Conservation (phyloP, 2,329 filamentous ascomycete species). For the Xylariaceae sp. region DNA sequence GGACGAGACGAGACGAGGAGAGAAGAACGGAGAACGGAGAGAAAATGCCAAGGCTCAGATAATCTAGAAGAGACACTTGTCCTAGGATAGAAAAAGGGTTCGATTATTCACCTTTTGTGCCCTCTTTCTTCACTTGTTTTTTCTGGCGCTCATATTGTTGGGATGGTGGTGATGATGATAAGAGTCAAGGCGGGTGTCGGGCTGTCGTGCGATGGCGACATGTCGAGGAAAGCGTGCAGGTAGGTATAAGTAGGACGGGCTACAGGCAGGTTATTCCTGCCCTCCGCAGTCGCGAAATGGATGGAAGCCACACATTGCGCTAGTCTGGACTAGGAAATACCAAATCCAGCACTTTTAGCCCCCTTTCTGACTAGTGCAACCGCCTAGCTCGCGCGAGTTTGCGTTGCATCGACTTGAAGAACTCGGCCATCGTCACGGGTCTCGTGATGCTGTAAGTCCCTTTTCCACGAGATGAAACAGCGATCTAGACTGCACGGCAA, state of each 20-base stretch:
- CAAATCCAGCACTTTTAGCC: background rate
- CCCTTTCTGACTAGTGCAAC: background rate
- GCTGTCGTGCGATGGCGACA: constrained; percentile 25
- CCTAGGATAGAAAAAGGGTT: constrained; percentile 1
- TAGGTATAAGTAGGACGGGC: background rate
- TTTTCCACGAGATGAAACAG: background rate
- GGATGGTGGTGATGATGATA: constrained; percentile 5
- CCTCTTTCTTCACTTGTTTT: background rate
- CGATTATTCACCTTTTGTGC: constrained; percentile 3
- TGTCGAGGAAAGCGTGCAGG: background rate
- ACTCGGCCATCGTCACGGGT: background rate
- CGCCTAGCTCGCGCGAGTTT: no score
- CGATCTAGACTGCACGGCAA: background rate
- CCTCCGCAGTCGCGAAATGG: background rate
- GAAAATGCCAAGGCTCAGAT: background rate
- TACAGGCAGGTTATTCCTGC: background rate
- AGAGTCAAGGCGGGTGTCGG: constrained; percentile 18
- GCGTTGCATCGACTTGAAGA: background rate
- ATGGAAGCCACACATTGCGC: background rate
- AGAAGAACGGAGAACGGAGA: background rate
- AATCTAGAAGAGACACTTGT: constrained; percentile 9
- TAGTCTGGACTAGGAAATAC: background rate
- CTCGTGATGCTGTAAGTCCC: background rate
- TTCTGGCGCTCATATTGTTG: background rate
- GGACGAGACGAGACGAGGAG: background rate